A percentile compares a stretch with the other conserved stretches of the same genome.
phyloP scores from a whole-genome alignment of 805 yeast species.

The Pichia deserticola region DNA sequence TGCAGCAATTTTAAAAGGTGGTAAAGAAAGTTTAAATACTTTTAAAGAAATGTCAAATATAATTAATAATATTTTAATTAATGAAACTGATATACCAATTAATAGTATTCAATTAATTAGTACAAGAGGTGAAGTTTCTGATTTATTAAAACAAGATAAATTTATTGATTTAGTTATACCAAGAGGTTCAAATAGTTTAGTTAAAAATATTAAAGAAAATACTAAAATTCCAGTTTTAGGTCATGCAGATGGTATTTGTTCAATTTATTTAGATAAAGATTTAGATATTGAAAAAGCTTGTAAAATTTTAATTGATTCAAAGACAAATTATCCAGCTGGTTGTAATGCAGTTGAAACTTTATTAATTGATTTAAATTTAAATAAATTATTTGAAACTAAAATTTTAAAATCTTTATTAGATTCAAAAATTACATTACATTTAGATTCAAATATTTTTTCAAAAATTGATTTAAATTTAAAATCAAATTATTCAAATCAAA shows the following conservation, averaged over 20 bases:
- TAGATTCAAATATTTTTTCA: conserved; percentile 44
- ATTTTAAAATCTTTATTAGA: conserved; percentile 37
- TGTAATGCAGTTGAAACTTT: conserved; percentile 94
- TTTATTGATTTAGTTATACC: conserved; percentile 95
- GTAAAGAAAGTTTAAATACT: conserved; percentile 84
- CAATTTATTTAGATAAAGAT: conserved; percentile 71
- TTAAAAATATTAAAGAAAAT: conserved; percentile 71
- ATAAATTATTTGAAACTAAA: conserved; percentile 17
- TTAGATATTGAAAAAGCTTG: conserved; percentile 76
- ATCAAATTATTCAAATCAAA: conserved; percentile 17
- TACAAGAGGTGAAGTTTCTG: conserved; percentile 86
- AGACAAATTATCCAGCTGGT: conserved; percentile 98
- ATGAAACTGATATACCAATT: conserved; percentile 64
- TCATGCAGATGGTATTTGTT: conserved; percentile 97
- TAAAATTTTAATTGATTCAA: conserved; percentile 73
- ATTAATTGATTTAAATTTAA: conserved; percentile 45
- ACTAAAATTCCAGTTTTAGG: conserved; percentile 97
- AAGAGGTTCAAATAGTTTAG: conserved; percentile 93
- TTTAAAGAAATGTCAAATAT: conserved; percentile 75
- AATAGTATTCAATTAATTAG: conserved; percentile 81
- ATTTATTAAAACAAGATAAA: conserved; percentile 73
- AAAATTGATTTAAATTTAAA: conserved; percentile 15
- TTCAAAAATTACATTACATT: conserved; percentile 69
- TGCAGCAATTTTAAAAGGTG: conserved; percentile 95
- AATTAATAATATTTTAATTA: conserved; percentile 48